Evolutionary conservation across 495 filamentous ascomycete species (phyloP).

Genomic region (Schizothecium vesticola): DNA sequence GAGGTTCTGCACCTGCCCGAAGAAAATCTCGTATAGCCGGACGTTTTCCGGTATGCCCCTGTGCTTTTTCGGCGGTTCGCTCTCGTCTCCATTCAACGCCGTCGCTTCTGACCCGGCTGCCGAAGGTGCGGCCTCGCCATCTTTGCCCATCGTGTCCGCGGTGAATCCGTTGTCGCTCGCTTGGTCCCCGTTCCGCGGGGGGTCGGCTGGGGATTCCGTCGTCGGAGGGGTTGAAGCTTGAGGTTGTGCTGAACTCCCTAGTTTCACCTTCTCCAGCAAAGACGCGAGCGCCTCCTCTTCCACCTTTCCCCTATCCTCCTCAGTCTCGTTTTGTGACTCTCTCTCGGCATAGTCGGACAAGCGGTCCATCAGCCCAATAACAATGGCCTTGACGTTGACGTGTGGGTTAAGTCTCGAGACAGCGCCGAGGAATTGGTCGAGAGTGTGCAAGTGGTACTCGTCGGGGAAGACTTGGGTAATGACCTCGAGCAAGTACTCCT

Average conservation of each 20-base stretch:
- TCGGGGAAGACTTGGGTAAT: slow-evolving; percentile 99
- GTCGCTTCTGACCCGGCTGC: slow-evolving; percentile 40
- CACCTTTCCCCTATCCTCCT: slow-evolving; percentile 63
- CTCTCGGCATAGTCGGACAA: slow-evolving; percentile 86
- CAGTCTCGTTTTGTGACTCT: slow-evolving; percentile 67
- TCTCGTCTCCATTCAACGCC: slow-evolving; percentile 35
- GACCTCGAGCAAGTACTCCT: slow-evolving; percentile 95
- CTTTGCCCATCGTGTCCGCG: slow-evolving; percentile 17
- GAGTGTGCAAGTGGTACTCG: slow-evolving; percentile 93
- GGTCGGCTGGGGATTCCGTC: slow-evolving; percentile 10
- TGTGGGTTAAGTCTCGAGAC: slow-evolving; percentile 88
- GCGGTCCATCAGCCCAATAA: slow-evolving; percentile 96
- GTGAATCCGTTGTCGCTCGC: slow-evolving; percentile 19
- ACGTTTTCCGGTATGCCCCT: slow-evolving; percentile 74
- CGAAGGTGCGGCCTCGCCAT: slow-evolving; percentile 36
- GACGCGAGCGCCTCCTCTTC: slow-evolving; percentile 79
- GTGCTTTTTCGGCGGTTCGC: slow-evolving; percentile 48
- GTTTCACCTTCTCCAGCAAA: slow-evolving; percentile 69
- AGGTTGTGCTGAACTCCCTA: slow-evolving; percentile 54
- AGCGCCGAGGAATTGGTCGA: slow-evolving; percentile 88
- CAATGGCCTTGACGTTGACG: slow-evolving; percentile 96
- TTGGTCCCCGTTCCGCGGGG: slow-evolving; percentile 14
- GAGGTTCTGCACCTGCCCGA: slow-evolving; percentile 89
- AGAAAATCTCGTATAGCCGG: slow-evolving; percentile 95
- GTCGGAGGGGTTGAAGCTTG: slow-evolving; percentile 11